Evolutionary conservation across 805 yeast genomes (phyloP).

Genomic region (Candida sithepensis): DNA sequence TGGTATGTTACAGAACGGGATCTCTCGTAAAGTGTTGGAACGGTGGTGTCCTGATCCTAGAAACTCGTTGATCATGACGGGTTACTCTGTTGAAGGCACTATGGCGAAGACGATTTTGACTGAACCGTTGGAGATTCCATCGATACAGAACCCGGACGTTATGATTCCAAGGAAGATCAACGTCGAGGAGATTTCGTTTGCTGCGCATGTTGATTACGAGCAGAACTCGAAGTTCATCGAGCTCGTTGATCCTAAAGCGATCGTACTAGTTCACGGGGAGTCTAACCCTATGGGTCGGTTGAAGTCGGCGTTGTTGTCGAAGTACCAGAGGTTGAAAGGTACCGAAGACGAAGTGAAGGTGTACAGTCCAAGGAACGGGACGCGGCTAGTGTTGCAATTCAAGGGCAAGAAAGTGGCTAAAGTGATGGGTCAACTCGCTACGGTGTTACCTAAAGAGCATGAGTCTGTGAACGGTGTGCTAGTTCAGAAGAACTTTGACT

Average conservation of each 20-base stretch:
- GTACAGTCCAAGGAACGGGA: constrained; percentile 89
- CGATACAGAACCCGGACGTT: constrained; percentile 74
- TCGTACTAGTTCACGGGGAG: constrained; percentile 95
- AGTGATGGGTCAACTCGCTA: constrained; percentile 53
- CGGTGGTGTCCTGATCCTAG: constrained; percentile 97
- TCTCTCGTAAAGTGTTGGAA: constrained; percentile 85
- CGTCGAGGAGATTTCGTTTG: constrained; percentile 93
- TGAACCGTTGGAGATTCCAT: constrained; percentile 89
- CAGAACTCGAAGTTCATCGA: constrained; percentile 92
- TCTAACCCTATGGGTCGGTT: constrained; percentile 98
- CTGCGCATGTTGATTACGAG: constrained; percentile 98
- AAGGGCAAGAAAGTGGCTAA: constrained; percentile 83
- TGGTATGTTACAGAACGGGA: constrained; percentile 97
- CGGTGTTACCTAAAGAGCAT: constrained; percentile 38
- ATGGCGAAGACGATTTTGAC: constrained; percentile 87
- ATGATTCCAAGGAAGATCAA: constrained; percentile 82
- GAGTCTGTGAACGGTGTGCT: constrained; percentile 70
- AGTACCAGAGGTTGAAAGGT: constrained; percentile 74
- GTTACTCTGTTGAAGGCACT: constrained; percentile 98
- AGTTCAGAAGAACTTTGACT: constrained; percentile 86
- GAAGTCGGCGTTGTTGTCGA: constrained; percentile 86
- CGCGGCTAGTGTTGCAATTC: constrained; percentile 69
- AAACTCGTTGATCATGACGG: constrained; percentile 84
- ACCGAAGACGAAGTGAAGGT: constrained; percentile 89
- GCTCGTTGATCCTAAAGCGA: constrained; percentile 75